Conservation (phyloP, 1,284 basidiomycete genomes). For the Sphaerobolus stellatus region DNA sequence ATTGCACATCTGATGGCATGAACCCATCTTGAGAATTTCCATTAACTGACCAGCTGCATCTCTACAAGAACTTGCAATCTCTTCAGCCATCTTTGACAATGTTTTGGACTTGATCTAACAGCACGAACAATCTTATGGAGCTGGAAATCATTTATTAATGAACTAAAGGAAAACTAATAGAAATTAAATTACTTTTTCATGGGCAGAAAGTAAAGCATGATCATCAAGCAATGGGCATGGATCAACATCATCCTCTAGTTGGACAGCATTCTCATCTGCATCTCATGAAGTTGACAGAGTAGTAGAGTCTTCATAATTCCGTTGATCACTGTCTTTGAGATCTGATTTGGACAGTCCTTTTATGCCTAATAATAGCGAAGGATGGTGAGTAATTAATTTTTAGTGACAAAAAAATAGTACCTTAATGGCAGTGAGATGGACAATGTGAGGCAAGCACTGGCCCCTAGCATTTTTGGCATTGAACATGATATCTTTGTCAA, state of each 20-base stretch:
- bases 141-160: neutral
- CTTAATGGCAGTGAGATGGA: slow-evolving; percentile 13
- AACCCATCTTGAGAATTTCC: slow-evolving; percentile 17
- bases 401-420: slow-evolving; percentile 2
- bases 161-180: neutral
- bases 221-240: neutral
- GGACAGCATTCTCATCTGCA: neutral
- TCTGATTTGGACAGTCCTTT: neutral
- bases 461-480: neutral
- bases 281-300: neutral
- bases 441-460: slow-evolving; percentile 15
- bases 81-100: slow-evolving; percentile 8
- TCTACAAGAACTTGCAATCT: neutral
- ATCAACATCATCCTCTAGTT: neutral
- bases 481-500: slow-evolving; percentile 1
- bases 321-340: neutral
- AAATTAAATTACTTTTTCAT: neutral
- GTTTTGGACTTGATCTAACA: slow-evolving; percentile 7
- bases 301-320: neutral
- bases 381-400: neutral
- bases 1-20: no score
- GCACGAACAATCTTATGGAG: slow-evolving; percentile 9
- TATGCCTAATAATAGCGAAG: neutral
- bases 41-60: neutral
- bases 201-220: neutral